Evolutionary conservation across 371 early-diverging fungal species (phyloP).

Genomic region (Lichtheimia hyalospora): DNA sequence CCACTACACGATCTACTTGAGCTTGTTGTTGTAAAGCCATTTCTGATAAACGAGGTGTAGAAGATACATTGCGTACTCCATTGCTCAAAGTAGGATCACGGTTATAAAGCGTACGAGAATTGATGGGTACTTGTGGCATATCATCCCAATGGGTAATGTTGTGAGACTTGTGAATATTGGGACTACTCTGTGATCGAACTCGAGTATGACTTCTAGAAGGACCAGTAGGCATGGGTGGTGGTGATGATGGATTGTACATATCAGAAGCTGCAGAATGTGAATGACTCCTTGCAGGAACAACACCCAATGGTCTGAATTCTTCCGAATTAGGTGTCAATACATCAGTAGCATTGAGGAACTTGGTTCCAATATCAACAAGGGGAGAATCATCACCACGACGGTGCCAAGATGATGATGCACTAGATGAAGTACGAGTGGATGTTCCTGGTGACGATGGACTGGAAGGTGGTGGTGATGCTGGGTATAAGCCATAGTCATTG

Average conservation of each 20-base stretch:
- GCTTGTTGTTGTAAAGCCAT: constrained; percentile 8
- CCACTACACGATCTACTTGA: constrained; percentile 10
- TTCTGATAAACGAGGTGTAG: constrained; percentile 24
- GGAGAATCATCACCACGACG: constrained; percentile 39
- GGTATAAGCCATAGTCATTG: constrained; percentile 37
- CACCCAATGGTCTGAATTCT: constrained; percentile 8
- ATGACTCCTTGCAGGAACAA: constrained; percentile 31
- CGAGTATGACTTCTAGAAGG: constrained; percentile 30
- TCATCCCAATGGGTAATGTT: constrained; percentile 18
- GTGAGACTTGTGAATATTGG: constrained; percentile 54
- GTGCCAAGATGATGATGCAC: constrained; percentile 19
- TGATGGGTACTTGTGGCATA: constrained; percentile 22
- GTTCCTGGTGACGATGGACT: constrained; percentile 54
- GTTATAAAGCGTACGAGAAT: constrained; percentile 32
- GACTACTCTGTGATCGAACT: constrained; percentile 63
- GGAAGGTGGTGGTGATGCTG: constrained; percentile 63
- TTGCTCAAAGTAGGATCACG: constrained; percentile 51
- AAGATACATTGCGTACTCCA: constrained; percentile 27
- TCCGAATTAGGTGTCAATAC: constrained; percentile 14
- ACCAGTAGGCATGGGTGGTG: constrained; percentile 29
- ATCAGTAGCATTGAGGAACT: constrained; percentile 32
- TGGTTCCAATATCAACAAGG: constrained; percentile 36
- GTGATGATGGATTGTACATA: constrained; percentile 22
- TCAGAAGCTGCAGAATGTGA: constrained; percentile 29
- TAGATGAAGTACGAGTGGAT: neutral